Evolutionary conservation across 1,139 yeast genomes (phyloP).

Genomic region (Diutina ranongensis): DNA sequence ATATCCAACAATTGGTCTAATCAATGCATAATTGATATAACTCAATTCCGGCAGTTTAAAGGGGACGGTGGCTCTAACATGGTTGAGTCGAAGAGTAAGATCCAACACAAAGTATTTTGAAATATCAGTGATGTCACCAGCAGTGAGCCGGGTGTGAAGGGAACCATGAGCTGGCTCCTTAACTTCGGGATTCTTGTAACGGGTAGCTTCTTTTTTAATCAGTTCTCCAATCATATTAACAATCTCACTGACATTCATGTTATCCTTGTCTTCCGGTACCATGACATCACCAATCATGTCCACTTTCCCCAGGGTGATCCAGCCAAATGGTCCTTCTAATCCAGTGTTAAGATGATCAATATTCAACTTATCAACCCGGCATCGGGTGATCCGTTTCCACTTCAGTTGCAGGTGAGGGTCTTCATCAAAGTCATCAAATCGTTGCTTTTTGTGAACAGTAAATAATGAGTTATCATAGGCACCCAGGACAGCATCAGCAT

Average conservation of each 20-base stretch:
- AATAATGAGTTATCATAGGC: slow-evolving; percentile 87
- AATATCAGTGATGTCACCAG: slow-evolving; percentile 22
- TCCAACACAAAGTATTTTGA: slow-evolving; percentile 64
- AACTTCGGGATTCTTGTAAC: slow-evolving; percentile 27
- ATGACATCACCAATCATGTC: slow-evolving; percentile 87
- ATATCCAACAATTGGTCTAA: slow-evolving; percentile 91
- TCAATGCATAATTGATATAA: slow-evolving; percentile 80
- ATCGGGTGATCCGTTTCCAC: slow-evolving; percentile 62
- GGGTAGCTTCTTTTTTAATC: slow-evolving; percentile 27
- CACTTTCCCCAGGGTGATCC: slow-evolving; percentile 87
- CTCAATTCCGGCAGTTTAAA: slow-evolving; percentile 74
- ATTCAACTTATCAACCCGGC: slow-evolving; percentile 74
- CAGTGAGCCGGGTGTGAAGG: slow-evolving; percentile 13
- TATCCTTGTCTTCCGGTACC: slow-evolving; percentile 55
- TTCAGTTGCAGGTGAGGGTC: slow-evolving; percentile 16
- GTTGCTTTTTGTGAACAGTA: slow-evolving; percentile 75
- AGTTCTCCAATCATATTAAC: slow-evolving; percentile 28
- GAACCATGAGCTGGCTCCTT: slow-evolving; percentile 19
- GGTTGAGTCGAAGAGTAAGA: slow-evolving; percentile 63
- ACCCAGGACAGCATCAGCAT: slow-evolving; percentile 81
- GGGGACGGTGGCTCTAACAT: slow-evolving; percentile 84
- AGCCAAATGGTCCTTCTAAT: slow-evolving; percentile 88
- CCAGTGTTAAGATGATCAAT: slow-evolving; percentile 88
- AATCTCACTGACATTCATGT: slow-evolving; percentile 29
- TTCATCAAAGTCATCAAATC: slow-evolving; percentile 30